These are phyloP conservation scores for Neopestalotiopsis rosae DNA, from an alignment of 2,329 filamentous ascomycete species.

Conservation along the genomic window DNA sequence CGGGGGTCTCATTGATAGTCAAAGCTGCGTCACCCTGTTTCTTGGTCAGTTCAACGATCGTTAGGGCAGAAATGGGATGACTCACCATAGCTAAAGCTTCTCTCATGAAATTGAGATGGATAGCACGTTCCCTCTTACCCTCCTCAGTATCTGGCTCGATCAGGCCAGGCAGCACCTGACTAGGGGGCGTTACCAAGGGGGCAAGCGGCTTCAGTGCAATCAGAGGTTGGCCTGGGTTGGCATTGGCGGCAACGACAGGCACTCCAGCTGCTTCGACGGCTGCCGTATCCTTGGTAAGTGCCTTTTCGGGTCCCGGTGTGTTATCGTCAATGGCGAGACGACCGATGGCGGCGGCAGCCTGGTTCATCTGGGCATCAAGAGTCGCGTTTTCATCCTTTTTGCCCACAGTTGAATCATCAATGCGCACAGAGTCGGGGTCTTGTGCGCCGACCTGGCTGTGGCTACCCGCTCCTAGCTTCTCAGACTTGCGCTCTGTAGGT, in stretches of 20 bases:
- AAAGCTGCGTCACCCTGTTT: slow-evolving; percentile 83
- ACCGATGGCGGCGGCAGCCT: slow-evolving; percentile 25
- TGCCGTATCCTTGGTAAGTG: slow-evolving; percentile 24
- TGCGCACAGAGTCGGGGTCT: slow-evolving; percentile 21
- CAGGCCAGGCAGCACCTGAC: slow-evolving; percentile 34
- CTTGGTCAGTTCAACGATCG: slow-evolving; percentile 28
- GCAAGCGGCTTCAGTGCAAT: slow-evolving; percentile 21
- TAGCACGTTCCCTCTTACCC: slow-evolving; percentile 44
- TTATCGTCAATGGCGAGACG: slow-evolving; percentile 31
- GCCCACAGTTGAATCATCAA: slow-evolving; percentile 11
- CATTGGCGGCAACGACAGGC: slow-evolving; percentile 31
- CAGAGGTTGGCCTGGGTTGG: slow-evolving; percentile 21
- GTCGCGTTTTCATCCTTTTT: slow-evolving; percentile 17
- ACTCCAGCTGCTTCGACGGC: slow-evolving; percentile 28
- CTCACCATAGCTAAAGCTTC: slow-evolving; percentile 86
- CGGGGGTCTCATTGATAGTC: slow-evolving; percentile 87
- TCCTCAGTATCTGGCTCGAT: slow-evolving; percentile 39
- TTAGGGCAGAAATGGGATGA: slow-evolving; percentile 8
- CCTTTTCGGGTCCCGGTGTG: slow-evolving; percentile 19
- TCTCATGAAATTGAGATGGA: slow-evolving; percentile 73
- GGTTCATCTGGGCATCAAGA: slow-evolving; percentile 21
- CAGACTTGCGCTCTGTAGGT: slow-evolving; percentile 25
- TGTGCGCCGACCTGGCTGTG: slow-evolving; percentile 30
- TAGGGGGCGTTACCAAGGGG: slow-evolving; percentile 23
- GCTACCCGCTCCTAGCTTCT: slow-evolving; percentile 36